Base-by-base conservation (phyloP, 108 stramenopile genomes). In the Cyclostephanos invisitatus region DNA sequence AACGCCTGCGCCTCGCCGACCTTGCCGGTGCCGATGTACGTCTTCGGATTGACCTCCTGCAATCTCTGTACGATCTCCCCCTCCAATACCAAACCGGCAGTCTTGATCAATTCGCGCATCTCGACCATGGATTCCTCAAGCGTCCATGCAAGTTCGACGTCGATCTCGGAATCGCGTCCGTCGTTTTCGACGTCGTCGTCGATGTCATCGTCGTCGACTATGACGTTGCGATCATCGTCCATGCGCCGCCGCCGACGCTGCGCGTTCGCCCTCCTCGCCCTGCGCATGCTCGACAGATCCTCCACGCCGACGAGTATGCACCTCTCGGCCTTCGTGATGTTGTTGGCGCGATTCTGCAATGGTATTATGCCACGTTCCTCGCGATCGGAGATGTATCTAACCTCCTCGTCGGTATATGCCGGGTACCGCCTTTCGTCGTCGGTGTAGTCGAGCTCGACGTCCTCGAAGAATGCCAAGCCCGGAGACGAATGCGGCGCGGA, bases 101-200 rank as follows among this genome's bases (percentile, higher is more conserved):
- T 97, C 61, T 84, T 86, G 49, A 93, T 87, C 25, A 98, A 70
- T 75, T 97, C 96, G 51, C 91, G 80, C 89, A 98, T 93, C 87
- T 98, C 98, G 0, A 69, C 82, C 90, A 98, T 82, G 70, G 87
- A 89, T 73, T 97, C 97, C 46, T 96, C 91, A 2, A 98, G 82
- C 95, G 48, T 75, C 80, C 25, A 82, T 66, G 27, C 75, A 64
- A 28, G 20, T 65, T 24, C 77, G 40, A 18, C 7, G 35, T 48
- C 37, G 36, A 21, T 27, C 0, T 37, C 3, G 0, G 27, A 70
- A 2, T n/a, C 12, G 36, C 12, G 12, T 12, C 2, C 5, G 25
- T 24, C 12, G 14, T 56, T 5, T 12, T 25, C 55, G 55, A 0
- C 55, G 22, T 27, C 55, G 22, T 5, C 55, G 27, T 56, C 22